Conservation (phyloP, 2,329 filamentous ascomycete genomes). For the Nannizziopsis barbatae region DNA sequence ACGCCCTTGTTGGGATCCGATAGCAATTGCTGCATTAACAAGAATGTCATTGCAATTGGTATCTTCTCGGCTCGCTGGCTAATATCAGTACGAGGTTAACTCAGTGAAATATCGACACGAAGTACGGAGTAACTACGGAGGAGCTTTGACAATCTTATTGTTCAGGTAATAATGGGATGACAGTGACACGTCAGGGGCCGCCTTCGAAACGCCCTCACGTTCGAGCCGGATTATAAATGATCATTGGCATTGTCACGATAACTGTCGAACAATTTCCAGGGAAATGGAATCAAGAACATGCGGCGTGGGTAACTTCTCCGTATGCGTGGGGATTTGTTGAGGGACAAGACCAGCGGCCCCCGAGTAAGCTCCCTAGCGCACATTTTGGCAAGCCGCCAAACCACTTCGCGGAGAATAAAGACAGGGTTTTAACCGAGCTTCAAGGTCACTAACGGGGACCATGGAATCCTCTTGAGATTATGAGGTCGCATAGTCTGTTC, state of each 20-base stretch:
- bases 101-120: neutral
- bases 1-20: neutral
- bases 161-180: neutral
- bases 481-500: too few species aligned
- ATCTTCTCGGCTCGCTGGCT: neutral
- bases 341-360: too few species aligned
- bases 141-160: neutral
- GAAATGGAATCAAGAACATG: neutral
- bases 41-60: constrained; percentile 2
- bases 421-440: constrained; percentile 4
- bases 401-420: neutral
- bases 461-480: too few species aligned
- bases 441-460: neutral
- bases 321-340: neutral
- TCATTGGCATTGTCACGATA: neutral
- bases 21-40: neutral
- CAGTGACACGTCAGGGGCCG: constrained; percentile 9
- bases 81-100: neutral
- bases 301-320: neutral
- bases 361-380: constrained; percentile 3
- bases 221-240: too few species aligned
- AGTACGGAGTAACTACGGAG: neutral
- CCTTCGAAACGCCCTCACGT: neutral
- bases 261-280: neutral
- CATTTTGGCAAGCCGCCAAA: neutral